A percentile compares a stretch with the other conserved stretches of the same genome.
These are phyloP conservation scores for Noccaea caerulescens DNA, from an alignment of 345 rosid genomes.

Conservation along the genomic window DNA sequence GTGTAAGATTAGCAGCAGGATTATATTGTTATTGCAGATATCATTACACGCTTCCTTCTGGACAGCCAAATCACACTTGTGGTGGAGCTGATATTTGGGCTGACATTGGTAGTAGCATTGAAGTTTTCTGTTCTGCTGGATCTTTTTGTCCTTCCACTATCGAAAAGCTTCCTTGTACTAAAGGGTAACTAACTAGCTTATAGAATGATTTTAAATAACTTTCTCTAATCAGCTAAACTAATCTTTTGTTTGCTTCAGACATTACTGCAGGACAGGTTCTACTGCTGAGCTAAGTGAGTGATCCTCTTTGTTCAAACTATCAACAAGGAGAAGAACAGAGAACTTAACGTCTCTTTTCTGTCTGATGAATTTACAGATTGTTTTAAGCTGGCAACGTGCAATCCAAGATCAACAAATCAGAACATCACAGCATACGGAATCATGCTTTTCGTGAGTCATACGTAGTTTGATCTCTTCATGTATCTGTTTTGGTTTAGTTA, in stretches of 20 bases:
- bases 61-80: slow-evolving; percentile 73
- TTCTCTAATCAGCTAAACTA: slow-evolving; percentile 26
- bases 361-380: slow-evolving; percentile 65
- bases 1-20: slow-evolving; percentile 55
- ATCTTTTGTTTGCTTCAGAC: slow-evolving; percentile 56
- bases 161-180: slow-evolving; percentile 75
- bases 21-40: slow-evolving; percentile 63
- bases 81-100: slow-evolving; percentile 99
- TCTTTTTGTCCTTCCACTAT: slow-evolving; percentile 85
- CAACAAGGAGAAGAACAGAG: background rate
- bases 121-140: slow-evolving; percentile 90
- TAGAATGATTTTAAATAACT: slow-evolving; percentile 38
- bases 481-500: background rate
- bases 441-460: slow-evolving; percentile 80
- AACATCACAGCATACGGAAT: slow-evolving; percentile 91
- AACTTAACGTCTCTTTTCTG: background rate
- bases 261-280: slow-evolving; percentile 93
- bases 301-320: background rate
- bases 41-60: slow-evolving; percentile 83
- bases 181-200: slow-evolving; percentile 63
- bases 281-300: slow-evolving; percentile 63
- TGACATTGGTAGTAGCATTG: slow-evolving; percentile 71
- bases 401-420: slow-evolving; percentile 75
- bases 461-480: slow-evolving; percentile 21
- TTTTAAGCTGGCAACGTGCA: slow-evolving; percentile 77